Conservation (phyloP, 345 rosid species). For the Syzygium aqueum region DNA sequence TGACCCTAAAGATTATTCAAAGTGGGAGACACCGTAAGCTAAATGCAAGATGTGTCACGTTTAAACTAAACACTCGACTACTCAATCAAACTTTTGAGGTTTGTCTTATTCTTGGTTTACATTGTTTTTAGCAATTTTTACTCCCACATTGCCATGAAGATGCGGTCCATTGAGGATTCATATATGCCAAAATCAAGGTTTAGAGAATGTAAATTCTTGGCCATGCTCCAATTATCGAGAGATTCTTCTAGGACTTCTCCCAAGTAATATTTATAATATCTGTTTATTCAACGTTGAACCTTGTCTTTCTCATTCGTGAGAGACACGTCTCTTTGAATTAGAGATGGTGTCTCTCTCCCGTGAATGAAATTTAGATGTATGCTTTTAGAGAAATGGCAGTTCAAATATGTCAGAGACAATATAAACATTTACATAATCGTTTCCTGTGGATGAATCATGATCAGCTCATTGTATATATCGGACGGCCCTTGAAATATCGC, state of each 20-base stretch:
- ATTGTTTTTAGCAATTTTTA: not conserved
- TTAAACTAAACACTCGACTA: not conserved
- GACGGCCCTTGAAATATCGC: not conserved
- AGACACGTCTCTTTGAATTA: not conserved
- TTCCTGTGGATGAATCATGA: not conserved
- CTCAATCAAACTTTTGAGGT: not conserved
- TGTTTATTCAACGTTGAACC: not conserved
- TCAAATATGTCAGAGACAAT: not conserved
- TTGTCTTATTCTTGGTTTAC: not conserved
- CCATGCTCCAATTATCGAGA: not conserved
- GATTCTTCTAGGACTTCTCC: not conserved
- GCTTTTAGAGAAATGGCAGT: not conserved
- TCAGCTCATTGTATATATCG: not conserved
- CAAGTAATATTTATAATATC: not conserved
- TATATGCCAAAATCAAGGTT: not conserved
- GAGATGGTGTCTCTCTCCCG: not conserved
- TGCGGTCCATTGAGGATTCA: not conserved
- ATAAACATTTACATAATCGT: not conserved
- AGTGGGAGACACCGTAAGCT: not conserved
- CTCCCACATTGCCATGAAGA: not conserved
- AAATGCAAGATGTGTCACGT: no score
- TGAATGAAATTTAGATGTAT: not conserved
- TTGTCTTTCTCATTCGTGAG: not conserved
- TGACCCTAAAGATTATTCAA: not conserved
- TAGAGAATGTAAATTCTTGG: not conserved